These are phyloP conservation scores for Trichoderma brevicompactum DNA, from an alignment of 2,329 filamentous ascomycete species.

Conservation along the genomic window DNA sequence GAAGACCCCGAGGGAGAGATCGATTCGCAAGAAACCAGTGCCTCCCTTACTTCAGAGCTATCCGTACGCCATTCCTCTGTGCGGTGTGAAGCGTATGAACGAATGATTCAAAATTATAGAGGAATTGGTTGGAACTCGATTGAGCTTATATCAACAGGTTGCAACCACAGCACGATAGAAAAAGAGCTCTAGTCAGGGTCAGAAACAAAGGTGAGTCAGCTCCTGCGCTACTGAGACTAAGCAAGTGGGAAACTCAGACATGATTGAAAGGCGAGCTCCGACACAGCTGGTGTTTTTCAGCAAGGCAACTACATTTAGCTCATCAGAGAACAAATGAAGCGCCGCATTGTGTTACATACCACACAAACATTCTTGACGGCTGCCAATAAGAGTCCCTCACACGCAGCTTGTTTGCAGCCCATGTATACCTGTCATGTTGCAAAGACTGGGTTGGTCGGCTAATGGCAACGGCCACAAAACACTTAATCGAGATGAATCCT, in stretches of 20 bases:
- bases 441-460: neutral
- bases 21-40: slow-evolving; percentile 26
- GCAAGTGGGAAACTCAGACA: neutral
- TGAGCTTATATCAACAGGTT: slow-evolving; percentile 43
- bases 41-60: slow-evolving; percentile 31
- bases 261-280: too few relatives aligned
- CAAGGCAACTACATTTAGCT: too few relatives aligned
- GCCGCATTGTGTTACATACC: too few relatives aligned
- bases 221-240: neutral
- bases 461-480: neutral
- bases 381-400: too few relatives aligned
- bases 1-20: neutral
- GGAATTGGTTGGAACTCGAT: slow-evolving; percentile 41
- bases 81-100: slow-evolving; percentile 42
- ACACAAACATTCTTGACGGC: too few relatives aligned
- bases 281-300: too few relatives aligned
- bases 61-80: slow-evolving; percentile 34
- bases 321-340: too few relatives aligned
- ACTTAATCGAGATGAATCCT: neutral
- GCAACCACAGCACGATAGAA: slow-evolving; percentile 41
- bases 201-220: neutral
- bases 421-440: neutral
- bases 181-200: slow-evolving; percentile 39
- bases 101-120: slow-evolving; percentile 39
- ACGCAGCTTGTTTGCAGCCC: too few relatives aligned